phyloP scores from a whole-genome alignment of 129 eudicot genomes.

The Cynara cardunculus region DNA sequence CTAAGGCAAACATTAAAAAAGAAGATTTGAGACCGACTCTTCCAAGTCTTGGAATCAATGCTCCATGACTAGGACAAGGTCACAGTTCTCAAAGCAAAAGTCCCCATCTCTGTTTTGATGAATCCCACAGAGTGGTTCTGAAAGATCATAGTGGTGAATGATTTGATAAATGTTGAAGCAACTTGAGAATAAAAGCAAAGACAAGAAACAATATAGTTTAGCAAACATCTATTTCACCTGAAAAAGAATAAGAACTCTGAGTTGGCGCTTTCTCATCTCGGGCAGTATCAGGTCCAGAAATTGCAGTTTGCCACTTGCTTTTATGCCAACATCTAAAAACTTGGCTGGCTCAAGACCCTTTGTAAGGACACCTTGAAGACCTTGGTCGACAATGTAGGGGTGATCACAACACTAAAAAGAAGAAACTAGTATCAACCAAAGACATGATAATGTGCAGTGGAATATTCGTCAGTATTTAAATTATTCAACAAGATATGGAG shows the following conservation, averaged over 20 bases:
- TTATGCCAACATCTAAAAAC: slow-evolving; percentile 61
- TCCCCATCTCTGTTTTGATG: background rate
- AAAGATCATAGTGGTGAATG: too few relatives aligned
- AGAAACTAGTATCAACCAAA: slow-evolving; percentile 21
- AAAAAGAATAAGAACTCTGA: slow-evolving; percentile 62
- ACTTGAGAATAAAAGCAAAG: background rate
- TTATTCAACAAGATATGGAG: background rate
- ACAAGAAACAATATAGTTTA: background rate
- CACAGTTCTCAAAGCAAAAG: background rate
- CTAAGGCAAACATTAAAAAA: background rate
- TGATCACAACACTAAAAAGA: slow-evolving; percentile 77
- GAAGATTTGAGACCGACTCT: too few relatives aligned
- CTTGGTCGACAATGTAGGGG: slow-evolving; percentile 70
- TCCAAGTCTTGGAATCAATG: too few relatives aligned
- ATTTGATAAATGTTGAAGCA: background rate
- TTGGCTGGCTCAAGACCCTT: slow-evolving; percentile 37
- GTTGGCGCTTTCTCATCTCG: slow-evolving; percentile 45
- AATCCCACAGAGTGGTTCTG: too few relatives aligned
- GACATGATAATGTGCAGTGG: slow-evolving; percentile 12
- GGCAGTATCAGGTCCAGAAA: slow-evolving; percentile 72
- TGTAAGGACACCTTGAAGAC: slow-evolving; percentile 44
- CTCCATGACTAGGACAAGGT: background rate
- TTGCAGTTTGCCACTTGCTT: slow-evolving; percentile 86
- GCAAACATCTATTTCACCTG: slow-evolving; percentile 44
- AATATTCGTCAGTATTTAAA: background rate